Evolutionary conservation across 805 yeast species (phyloP).

Genomic region (Candida alai): DNA sequence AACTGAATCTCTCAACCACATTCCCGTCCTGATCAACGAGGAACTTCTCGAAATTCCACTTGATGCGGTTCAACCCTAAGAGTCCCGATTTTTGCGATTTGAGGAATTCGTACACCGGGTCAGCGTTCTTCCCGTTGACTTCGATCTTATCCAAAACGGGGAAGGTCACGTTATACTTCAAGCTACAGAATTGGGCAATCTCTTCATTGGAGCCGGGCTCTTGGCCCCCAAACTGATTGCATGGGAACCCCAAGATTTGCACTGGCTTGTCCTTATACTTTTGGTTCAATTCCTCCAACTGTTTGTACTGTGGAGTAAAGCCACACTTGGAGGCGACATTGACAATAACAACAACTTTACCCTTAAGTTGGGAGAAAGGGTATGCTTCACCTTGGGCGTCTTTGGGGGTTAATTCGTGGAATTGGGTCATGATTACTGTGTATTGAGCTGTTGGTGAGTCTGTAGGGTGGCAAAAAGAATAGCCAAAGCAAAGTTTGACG

Average conservation of each 20-base stretch:
- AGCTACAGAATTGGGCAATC: constrained; percentile 66
- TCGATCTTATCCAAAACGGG: constrained; percentile 83
- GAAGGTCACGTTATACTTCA: constrained; percentile 88
- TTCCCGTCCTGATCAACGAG: constrained; percentile 38
- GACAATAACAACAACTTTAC: constrained; percentile 45
- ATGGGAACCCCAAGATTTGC: constrained; percentile 41
- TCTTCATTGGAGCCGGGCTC: constrained; percentile 49
- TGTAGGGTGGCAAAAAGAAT: too few relatives aligned
- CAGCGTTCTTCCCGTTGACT: constrained; percentile 81
- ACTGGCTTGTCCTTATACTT: constrained; percentile 35
- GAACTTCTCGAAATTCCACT: constrained; percentile 46
- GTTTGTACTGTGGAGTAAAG: constrained; percentile 41
- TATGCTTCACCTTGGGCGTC: constrained; percentile 37
- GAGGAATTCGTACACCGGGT: constrained; percentile 75
- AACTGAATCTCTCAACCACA: constrained; percentile 52
- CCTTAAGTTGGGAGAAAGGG: constrained; percentile 36
- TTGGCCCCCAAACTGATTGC: constrained; percentile 42
- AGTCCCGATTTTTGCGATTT: constrained; percentile 55
- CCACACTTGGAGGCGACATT: constrained; percentile 45
- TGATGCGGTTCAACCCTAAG: constrained; percentile 38
- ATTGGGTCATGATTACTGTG: constrained; percentile 23
- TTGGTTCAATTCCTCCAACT: constrained; percentile 39
- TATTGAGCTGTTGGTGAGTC: too few relatives aligned
- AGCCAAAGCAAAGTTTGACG: too few relatives aligned
- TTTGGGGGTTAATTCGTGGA: constrained; percentile 38